Base-by-base conservation (phyloP, 257 asterid species). In the Echites panduratus region DNA sequence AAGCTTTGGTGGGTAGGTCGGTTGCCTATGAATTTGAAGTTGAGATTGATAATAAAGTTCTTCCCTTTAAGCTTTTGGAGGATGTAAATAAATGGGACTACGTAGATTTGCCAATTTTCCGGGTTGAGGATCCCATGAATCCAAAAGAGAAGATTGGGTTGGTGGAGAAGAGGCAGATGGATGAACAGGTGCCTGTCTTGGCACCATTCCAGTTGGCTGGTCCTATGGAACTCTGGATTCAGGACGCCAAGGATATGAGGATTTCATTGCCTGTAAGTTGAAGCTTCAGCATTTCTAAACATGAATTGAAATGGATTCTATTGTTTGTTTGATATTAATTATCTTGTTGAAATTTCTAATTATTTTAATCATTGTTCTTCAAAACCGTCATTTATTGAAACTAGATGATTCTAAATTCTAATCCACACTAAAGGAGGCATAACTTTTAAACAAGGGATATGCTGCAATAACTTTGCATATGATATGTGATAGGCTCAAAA, bases 181-280 rank as follows among this genome's bases (percentile, higher is more conserved):
- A 87, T 67, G 81, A 84, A 56, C 76, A 81, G 82, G 22, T 83
- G 71, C 99, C 99, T 4, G 93, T 87, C 63, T 91, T 94, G 76
- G 93, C 96, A 45, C 97, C 97, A 24, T 94, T 94, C 79, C 93
- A 93, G 64, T 80, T 94, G 86, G 93, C 97, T 20, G 99, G 99
- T 49, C 99, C 99, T 8, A 91, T 94, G 97, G 99, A 94, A 79
- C 83, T 94, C 5, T 94, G 97, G 99, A 87, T 91, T 85, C 97
- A 91, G 85, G 99, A 94, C 80, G 97, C 95, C 70, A 84, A 91
- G 82, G 87, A 89, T 75, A 91, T 94, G 97, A 84, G 97, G 68
- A 83, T 94, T 77, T 94, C 99, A 9, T 71, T 94, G 74, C 99
- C 97, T 13, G 99, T 94, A 79, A 89, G 97, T 88, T 79, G 66